phyloP scores from a whole-genome alignment of 768 basidiomycete species.

The Gloeophyllum trabeum region DNA sequence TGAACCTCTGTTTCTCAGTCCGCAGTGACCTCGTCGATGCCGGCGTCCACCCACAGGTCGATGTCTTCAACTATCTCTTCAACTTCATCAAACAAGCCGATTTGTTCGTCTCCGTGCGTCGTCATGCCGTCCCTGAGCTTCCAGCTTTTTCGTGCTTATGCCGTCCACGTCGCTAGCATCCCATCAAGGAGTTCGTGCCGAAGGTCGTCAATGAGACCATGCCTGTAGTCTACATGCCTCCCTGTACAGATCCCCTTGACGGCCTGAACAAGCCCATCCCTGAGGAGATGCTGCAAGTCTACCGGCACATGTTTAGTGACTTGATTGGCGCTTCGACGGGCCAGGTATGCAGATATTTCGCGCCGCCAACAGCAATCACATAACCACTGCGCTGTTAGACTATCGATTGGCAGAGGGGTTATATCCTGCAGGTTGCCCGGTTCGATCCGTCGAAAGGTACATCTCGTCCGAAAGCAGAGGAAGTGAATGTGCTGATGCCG shows the following conservation, averaged over 20 bases:
- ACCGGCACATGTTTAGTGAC: not conserved
- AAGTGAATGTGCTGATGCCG: not conserved
- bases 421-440: not conserved
- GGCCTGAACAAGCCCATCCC: conserved; percentile 1
- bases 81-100: not conserved
- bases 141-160: not conserved
- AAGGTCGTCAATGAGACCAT: not conserved
- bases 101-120: not conserved
- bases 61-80: not conserved
- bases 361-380: not conserved
- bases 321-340: not conserved
- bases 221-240: conserved; percentile 1
- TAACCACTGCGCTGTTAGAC: not conserved
- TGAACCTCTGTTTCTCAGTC: not conserved
- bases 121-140: not conserved
- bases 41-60: not conserved
- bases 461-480: not conserved
- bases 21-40: not conserved
- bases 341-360: not conserved
- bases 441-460: conserved; percentile 1
- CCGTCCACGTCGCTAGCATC: not conserved
- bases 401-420: not conserved
- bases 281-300: not conserved
- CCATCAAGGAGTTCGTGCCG: not conserved
- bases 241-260: conserved; percentile 1